Conservation (phyloP, 1,139 yeast species). For the Yamadazyma diddensiae region DNA sequence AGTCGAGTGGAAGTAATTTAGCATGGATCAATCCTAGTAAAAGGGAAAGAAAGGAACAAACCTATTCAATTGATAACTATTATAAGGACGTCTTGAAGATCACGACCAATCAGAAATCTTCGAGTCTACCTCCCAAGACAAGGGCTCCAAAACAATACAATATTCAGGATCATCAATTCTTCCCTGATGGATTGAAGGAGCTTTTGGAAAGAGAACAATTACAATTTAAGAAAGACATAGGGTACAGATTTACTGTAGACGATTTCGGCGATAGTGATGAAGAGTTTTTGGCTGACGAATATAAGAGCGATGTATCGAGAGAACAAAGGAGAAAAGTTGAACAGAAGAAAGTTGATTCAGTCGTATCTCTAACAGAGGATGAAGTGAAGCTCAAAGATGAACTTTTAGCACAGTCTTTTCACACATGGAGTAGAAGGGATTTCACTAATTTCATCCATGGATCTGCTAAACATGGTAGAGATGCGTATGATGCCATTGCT, state of each 20-base stretch:
- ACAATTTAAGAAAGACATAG: slow-evolving; percentile 68
- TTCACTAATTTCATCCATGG: slow-evolving; percentile 82
- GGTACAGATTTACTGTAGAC: slow-evolving; percentile 61
- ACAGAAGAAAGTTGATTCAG: slow-evolving; percentile 66
- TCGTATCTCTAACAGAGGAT: slow-evolving; percentile 72
- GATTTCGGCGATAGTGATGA: slow-evolving; percentile 55
- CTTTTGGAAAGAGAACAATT: slow-evolving; percentile 78
- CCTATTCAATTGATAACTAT: slow-evolving; percentile 83
- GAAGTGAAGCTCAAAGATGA: slow-evolving; percentile 64
- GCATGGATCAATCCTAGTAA: slow-evolving; percentile 87
- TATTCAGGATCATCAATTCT: slow-evolving; percentile 87
- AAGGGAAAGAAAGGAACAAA: slow-evolving; percentile 86
- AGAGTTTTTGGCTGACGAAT: slow-evolving; percentile 54
- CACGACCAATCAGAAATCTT: slow-evolving; percentile 13
- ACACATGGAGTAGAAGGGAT: slow-evolving; percentile 84
- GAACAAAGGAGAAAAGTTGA: slow-evolving; percentile 48
- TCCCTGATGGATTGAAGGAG: slow-evolving; percentile 60
- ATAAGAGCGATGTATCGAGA: slow-evolving; percentile 33
- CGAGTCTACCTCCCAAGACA: slow-evolving; percentile 36
- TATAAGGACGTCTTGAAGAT: slow-evolving; percentile 72
- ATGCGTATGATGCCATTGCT: slow-evolving; percentile 58
- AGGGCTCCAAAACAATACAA: slow-evolving; percentile 71
- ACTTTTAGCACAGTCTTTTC: slow-evolving; percentile 65
- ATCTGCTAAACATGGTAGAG: slow-evolving; percentile 76
- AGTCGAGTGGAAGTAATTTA: slow-evolving; percentile 40